Base-by-base conservation (phyloP, 2,329 filamentous ascomycete genomes). In the Plenodomus biglobosus region DNA sequence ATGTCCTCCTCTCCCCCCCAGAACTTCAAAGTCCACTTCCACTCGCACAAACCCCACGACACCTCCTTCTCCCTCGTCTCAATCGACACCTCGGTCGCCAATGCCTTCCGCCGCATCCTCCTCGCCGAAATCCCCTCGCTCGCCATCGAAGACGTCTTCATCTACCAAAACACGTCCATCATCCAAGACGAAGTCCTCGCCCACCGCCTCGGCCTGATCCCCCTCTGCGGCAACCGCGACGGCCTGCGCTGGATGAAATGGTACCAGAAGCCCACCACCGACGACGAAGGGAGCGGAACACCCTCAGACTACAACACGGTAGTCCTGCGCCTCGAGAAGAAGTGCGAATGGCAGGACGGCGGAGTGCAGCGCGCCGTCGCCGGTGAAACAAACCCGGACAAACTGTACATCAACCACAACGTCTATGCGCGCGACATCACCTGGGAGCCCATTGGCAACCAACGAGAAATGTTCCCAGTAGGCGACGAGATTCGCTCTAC, bases 151-250 rank as follows among this genome's bases (percentile, higher is more conserved):
- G 86, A 85, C 55, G 90, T 95, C 69, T 99, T 88, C 76, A 85
- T 97, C 56, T 83, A 90, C 70, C 95, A 96, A 79, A 99, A 99
- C 79, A 97, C 92, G 42, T 96, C 90, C 4, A 91, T 99, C 30
- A 94, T 99, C 65, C 92, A 97, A 72, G 94, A 99, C 70, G 94
- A 99, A 77, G 92, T 99, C 3, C 85, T 99, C 42, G 87, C 92
- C 15, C 89, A 94, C 71, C 83, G 94, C 38, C 80, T 99, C 24
- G 94, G 94, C 50, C 83, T 99, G 38, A 87, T 99, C 45, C 94
- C 95, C 16, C 86, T 99, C 61, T 87, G 86, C 57, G 94, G 90
- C 58, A 83, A 85, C 52, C 83, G 85, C 56, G 81, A 88, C 46
- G 92, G 89, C 42, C 78, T 99, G 46, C 83, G 87, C 61, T 92